Evolutionary conservation across 2,329 filamentous ascomycete species (phyloP), one percentile per base, ranked within the genome.

Genomic region (Diaporthe humulicola): DNA sequence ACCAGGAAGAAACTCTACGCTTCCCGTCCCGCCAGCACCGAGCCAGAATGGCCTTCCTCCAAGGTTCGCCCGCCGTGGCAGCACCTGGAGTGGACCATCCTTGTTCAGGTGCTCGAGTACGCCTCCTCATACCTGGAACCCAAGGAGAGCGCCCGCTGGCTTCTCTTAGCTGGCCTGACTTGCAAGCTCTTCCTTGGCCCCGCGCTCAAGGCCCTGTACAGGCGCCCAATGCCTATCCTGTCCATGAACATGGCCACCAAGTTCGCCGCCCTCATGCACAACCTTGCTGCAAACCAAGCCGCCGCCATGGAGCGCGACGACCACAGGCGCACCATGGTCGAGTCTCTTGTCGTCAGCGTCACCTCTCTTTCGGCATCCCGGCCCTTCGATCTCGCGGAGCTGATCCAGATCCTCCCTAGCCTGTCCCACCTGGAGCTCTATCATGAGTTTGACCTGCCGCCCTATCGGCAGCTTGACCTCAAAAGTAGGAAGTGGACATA

Each of bases 181-280:
- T 96, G 93, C 78, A 89, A 87, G 69, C 82, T 87, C 3, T 95
- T 96, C 74, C 85, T 90, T 0, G 94, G 95, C 78, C 93, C 95
- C 7, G 94, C 94, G 2, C 83, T 97, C 69, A 91, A 91, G 7
- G 92, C 90, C 1, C 86, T 97, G 7, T 97, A 97, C 81, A 87
- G 89, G 61, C 90, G 87, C 7, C 94, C 94, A 6, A 60, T 72
- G 48, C 67, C 73, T 17, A 85, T 97, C 58, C 87, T 89, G 74
- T 84, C 80, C 48, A 78, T 84, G 72, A 79, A 82, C 73, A 88
- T 86, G 81, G 84, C 85, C 54, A 85, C 84, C 77, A 83, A 83
- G n/a, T 83, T 90, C 4, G 82, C 84, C 48, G 79, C 86, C 36
- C 84, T 92, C 48, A 86, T 97, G 12, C 87, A 89, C n/a, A 83